Base-by-base conservation (phyloP, 2,329 filamentous ascomycete species). In the Mollisiaceae sp. region DNA sequence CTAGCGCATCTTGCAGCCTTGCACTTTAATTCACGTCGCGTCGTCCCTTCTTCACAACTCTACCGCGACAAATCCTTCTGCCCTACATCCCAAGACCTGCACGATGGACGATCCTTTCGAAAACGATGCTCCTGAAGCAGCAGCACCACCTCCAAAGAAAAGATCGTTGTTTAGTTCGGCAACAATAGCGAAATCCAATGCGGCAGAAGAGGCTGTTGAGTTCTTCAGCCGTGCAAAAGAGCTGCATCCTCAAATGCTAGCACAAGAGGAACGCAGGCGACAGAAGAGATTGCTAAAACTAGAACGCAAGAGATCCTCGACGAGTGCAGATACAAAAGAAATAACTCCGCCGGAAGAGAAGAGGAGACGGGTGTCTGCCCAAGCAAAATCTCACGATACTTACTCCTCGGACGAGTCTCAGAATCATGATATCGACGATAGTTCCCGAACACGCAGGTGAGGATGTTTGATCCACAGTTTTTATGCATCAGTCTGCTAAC, bases 81-180 rank as follows among this genome's bases (percentile, higher is more conserved):
- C 45, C 36, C 39, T 22, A 24, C 22, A 27, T 14, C n/a, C 32
- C 36, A 57, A 18, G 41, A 36, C 59, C 6, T 62, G 38, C 43
- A 56, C 54, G n/a, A 72, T 73, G 68, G 67, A 64, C 6, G 62
- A 67, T n/a, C 56, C 50, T 15, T 60, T 68, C 45, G 67, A 59
- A 24, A 61, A 69, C n/a, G 58, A 57, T n/a, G n/a, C 9, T 5
- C 15, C 55, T 24, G 36, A 50, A 14, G 55, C 52, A 4, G 38
- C 54, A 22, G 24, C 63, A 18, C 55, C 64, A 11, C 66, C 67
- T 43, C 64, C 66, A 11, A 71, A 77, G 68, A 71, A 76, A 70
- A 62, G 79, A 45, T 81, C 81, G 0, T 79, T 86, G 20, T 88
- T 88, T 77, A 86, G 83, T 59, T 85, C 83, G 68, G 81, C 84